Conservation (phyloP, 2,329 filamentous ascomycete species). For the Chaetothyriales sp. region DNA sequence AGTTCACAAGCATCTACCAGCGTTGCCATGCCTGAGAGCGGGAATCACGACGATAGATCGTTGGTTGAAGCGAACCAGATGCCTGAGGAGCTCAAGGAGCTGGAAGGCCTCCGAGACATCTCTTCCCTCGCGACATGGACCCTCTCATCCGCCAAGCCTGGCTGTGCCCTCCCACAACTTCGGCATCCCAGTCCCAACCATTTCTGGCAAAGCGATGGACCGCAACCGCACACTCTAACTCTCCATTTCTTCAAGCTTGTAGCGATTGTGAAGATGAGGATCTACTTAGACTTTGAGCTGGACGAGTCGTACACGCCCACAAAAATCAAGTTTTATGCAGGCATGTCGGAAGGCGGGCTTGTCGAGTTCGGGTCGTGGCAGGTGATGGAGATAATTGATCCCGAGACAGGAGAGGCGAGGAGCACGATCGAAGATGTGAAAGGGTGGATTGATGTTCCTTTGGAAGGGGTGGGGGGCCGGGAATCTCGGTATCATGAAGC, state of each 20-base stretch:
- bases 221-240: constrained; percentile 50
- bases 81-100: constrained; percentile 13
- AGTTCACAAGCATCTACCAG: constrained; percentile 10
- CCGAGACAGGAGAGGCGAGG: constrained; percentile 16
- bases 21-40: constrained; percentile 8
- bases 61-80: constrained; percentile 15
- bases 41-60: constrained; percentile 12
- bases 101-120: constrained; percentile 42
- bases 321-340: constrained; percentile 75
- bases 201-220: constrained; percentile 56
- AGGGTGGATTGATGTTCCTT: constrained; percentile 81
- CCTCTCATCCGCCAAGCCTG: constrained; percentile 48
- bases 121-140: constrained; percentile 54
- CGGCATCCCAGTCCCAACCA: constrained; percentile 42
- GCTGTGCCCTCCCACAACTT: constrained; percentile 47
- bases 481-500: constrained; percentile 18
- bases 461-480: constrained; percentile 46
- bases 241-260: constrained; percentile 48
- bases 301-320: constrained; percentile 97
- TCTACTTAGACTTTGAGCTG: constrained; percentile 70
- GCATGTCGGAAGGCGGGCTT: constrained; percentile 81
- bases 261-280: constrained; percentile 36
- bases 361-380: constrained; percentile 74
- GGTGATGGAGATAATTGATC: constrained; percentile 50
- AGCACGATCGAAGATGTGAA: constrained; percentile 26